Conservation (phyloP, 495 filamentous ascomycete genomes). For the Aspergillus bertholletiae region DNA sequence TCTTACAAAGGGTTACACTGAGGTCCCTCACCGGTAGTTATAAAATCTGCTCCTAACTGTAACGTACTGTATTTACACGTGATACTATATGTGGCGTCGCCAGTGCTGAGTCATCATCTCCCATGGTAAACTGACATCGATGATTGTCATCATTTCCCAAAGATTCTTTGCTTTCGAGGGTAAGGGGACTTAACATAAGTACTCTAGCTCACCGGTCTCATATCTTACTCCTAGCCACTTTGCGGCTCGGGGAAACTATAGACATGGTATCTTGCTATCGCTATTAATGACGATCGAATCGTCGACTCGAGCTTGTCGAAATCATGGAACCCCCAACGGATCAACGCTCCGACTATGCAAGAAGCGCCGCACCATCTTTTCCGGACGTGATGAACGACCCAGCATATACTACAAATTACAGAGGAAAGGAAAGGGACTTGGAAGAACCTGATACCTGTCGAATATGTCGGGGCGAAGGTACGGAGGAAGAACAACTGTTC, state of each 20-base stretch:
- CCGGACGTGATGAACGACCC: constrained; percentile 69
- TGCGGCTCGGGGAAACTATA: background rate
- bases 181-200: background rate
- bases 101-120: background rate
- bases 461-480: constrained; percentile 90
- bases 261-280: constrained; percentile 24
- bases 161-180: background rate
- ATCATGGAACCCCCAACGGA: constrained; percentile 28
- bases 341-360: constrained; percentile 15
- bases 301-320: constrained; percentile 11
- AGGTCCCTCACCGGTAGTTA: background rate
- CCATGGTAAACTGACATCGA: background rate
- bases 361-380: constrained; percentile 13
- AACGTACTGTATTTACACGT: background rate
- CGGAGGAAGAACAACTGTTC: constrained; percentile 83
- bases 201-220: too few species aligned
- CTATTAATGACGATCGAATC: constrained; percentile 19
- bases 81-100: background rate
- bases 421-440: constrained; percentile 36
- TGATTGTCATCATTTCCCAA: background rate
- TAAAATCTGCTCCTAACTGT: background rate
- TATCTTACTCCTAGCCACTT: background rate
- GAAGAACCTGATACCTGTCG: constrained; percentile 77
- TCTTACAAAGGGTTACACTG: background rate
- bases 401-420: constrained; percentile 39